A percentile compares a stretch with the other conserved stretches of the same genome.
These are phyloP conservation scores for Bacterosira constricta DNA, from an alignment of 108 stramenopile genomes.

Conservation along the genomic window DNA sequence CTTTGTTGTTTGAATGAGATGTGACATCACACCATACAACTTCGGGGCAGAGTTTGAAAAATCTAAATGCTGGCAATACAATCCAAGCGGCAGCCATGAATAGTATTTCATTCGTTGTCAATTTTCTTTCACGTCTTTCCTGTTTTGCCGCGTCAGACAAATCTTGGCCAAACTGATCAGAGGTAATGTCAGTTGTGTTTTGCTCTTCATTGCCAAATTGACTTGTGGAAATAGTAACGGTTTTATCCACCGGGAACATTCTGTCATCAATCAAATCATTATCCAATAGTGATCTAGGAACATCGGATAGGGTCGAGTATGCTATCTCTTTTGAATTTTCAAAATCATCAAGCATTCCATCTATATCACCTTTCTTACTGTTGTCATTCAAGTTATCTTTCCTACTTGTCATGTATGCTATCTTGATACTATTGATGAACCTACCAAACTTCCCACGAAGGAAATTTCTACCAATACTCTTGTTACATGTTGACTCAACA, in stretches of 20 bases:
- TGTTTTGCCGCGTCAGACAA: not conserved
- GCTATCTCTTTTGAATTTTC: constrained; percentile 4
- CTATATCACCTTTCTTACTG: not conserved
- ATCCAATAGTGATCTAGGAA: too few relatives aligned
- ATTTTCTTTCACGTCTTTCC: not conserved
- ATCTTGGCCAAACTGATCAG: too few relatives aligned
- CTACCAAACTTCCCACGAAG: not conserved
- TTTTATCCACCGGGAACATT: too few relatives aligned
- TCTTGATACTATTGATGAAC: not conserved
- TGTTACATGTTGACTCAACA: not conserved
- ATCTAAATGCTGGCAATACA: not conserved
- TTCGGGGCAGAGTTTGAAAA: constrained; percentile 21
- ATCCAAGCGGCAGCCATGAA: constrained; percentile 18
- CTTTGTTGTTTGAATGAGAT: constrained; percentile 21
- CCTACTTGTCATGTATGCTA: constrained; percentile 1
- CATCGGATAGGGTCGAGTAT: constrained; percentile 5
- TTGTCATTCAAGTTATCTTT: not conserved
- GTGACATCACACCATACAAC: constrained; percentile 21
- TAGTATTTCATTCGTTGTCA: not conserved
- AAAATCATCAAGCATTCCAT: constrained; percentile 3
- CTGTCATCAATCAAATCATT: too few relatives aligned
- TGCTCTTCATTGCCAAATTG: too few relatives aligned
- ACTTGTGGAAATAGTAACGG: too few relatives aligned
- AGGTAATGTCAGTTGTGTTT: not conserved
- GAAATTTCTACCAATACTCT: not conserved